A percentile compares a stretch with the other conserved stretches of the same genome.
These are phyloP conservation scores for Penicillium sp. DNA, from an alignment of 2,329 filamentous ascomycete species.

Conservation along the genomic window DNA sequence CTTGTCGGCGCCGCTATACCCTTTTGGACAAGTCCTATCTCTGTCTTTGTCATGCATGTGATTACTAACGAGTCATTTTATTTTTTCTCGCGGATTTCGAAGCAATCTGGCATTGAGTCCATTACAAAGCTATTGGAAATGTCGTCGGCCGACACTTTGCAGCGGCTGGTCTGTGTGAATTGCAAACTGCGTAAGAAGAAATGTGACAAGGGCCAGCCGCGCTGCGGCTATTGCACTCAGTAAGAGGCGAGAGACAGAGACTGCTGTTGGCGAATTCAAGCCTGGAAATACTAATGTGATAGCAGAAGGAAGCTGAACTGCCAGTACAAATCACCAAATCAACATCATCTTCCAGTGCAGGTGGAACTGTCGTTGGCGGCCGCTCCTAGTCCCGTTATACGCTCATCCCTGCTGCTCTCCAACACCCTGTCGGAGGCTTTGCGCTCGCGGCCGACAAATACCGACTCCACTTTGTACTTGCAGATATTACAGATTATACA, in stretches of 20 bases:
- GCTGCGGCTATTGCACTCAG: constrained; percentile 10
- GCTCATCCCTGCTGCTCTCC: constrained; percentile 5
- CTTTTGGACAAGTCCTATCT: background rate
- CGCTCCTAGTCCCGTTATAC: constrained; percentile 3
- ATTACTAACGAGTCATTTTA: no score
- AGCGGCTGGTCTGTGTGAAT: constrained; percentile 3
- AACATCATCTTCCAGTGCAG: background rate
- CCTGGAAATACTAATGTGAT: background rate
- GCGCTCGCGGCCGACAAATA: constrained; percentile 7
- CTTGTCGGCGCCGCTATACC: constrained; percentile 3
- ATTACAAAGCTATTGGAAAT: background rate
- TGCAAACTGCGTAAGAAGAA: constrained; percentile 13
- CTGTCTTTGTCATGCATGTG: background rate
- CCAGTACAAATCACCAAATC: background rate
- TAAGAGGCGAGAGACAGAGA: background rate
- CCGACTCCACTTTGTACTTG: background rate
- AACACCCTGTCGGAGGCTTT: constrained; percentile 1
- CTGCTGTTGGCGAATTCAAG: background rate
- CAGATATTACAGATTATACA: constrained; percentile 10
- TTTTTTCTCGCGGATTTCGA: background rate
- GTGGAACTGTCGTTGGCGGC: background rate
- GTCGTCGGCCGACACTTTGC: background rate
- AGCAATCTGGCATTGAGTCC: background rate
- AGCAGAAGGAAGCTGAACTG: constrained; percentile 4
- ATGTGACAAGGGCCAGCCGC: constrained; percentile 8